These are phyloP conservation scores for Albophoma yamanashiensis DNA, from an alignment of 2,329 filamentous ascomycete genomes.

Conservation along the genomic window DNA sequence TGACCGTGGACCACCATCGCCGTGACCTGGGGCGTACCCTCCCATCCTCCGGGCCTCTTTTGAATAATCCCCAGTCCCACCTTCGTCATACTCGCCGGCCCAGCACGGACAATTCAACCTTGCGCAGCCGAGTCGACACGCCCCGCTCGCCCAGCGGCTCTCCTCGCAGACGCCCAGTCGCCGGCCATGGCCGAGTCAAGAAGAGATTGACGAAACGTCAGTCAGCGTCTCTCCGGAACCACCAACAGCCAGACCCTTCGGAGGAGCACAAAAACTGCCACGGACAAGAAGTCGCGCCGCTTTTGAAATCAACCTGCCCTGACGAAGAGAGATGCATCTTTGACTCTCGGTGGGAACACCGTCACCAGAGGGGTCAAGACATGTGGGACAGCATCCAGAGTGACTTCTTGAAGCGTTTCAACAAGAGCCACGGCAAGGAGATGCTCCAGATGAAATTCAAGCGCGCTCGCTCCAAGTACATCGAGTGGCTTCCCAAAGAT, in stretches of 20 bases:
- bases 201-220: constrained; percentile 10
- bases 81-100: constrained; percentile 11
- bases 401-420: constrained; percentile 26
- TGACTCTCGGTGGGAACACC: constrained; percentile 33
- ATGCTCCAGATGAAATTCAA: constrained; percentile 47
- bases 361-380: constrained; percentile 39
- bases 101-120: constrained; percentile 11
- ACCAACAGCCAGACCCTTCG: constrained; percentile 9
- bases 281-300: constrained; percentile 21
- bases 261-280: constrained; percentile 24
- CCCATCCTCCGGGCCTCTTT: constrained; percentile 7
- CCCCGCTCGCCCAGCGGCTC: constrained; percentile 14
- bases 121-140: constrained; percentile 3
- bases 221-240: constrained; percentile 2
- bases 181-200: constrained; percentile 15
- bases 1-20: constrained; percentile 14
- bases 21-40: constrained; percentile 11
- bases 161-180: constrained; percentile 14
- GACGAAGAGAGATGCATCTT: constrained; percentile 39
- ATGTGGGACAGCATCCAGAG: constrained; percentile 46
- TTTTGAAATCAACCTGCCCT: constrained; percentile 32
- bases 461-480: constrained; percentile 36
- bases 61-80: constrained; percentile 13
- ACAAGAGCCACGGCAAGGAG: constrained; percentile 31
- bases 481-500: constrained; percentile 37